These are phyloP conservation scores for Starmerella scarabaei DNA, from an alignment of 805 yeast genomes.

Conservation along the genomic window DNA sequence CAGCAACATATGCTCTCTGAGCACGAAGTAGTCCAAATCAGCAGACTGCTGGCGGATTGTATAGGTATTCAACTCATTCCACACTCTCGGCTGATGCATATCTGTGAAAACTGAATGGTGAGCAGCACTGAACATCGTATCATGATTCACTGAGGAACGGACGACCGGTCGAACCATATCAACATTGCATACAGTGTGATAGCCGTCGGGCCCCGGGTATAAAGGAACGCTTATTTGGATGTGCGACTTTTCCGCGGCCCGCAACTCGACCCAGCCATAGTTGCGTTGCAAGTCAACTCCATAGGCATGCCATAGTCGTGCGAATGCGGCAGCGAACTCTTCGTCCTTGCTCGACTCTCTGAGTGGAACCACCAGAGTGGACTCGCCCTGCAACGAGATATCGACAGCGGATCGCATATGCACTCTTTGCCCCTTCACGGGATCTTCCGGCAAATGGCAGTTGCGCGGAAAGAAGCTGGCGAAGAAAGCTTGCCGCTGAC, in stretches of 20 bases:
- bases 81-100: slow-evolving; percentile 57
- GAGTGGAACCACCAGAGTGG: slow-evolving; percentile 62
- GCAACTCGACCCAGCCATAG: slow-evolving; percentile 86
- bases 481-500: slow-evolving; percentile 59
- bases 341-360: slow-evolving; percentile 70
- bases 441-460: slow-evolving; percentile 1
- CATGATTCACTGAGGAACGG: slow-evolving; percentile 80
- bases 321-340: slow-evolving; percentile 8
- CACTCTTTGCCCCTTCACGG: slow-evolving; percentile 29
- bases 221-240: slow-evolving; percentile 30
- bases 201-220: slow-evolving; percentile 39
- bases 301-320: neutral
- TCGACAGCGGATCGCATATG: slow-evolving; percentile 33
- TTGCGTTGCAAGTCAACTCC: slow-evolving; percentile 34
- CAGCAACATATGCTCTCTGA: slow-evolving; percentile 71
- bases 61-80: slow-evolving; percentile 78
- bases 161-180: slow-evolving; percentile 46
- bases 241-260: slow-evolving; percentile 41
- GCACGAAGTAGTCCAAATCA: slow-evolving; percentile 45
- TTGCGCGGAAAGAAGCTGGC: slow-evolving; percentile 49
- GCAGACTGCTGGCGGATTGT: slow-evolving; percentile 39
- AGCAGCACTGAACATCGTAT: slow-evolving; percentile 52
- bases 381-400: slow-evolving; percentile 50
- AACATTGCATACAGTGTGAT: slow-evolving; percentile 35
- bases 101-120: slow-evolving; percentile 42